Evolutionary conservation across 768 basidiomycete genomes (phyloP), one percentile per base, ranked within the genome.

Genomic region (Mrakia gelida): DNA sequence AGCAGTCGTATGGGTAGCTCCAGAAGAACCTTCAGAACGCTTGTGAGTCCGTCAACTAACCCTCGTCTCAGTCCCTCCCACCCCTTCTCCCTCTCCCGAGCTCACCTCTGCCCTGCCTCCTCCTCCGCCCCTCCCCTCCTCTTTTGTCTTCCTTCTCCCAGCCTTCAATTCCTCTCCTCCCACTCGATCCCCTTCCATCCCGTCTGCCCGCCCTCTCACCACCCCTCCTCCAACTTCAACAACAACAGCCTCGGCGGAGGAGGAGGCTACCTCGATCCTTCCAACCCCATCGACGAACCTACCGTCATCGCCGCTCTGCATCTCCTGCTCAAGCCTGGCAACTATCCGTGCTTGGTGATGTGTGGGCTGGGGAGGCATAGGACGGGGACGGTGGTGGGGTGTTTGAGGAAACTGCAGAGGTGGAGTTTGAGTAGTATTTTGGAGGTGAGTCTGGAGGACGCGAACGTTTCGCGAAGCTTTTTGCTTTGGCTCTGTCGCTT

Each of bases 311-410:
- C 82, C 71, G 82, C 85, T 10, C 80, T 86, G 56, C 82, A 83
- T 15, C 80, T 85, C 43, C 80, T 86, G 56, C 80, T 86, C 49
- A 80, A 82, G n/a, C 82, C 84, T 5, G 41, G 77, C 0, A 82
- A 82, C n/a, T 84, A 82, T 67, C 85, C 85, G 3, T 81, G 81
- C 3, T 75, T 83, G 15, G 83, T 86, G 73, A 84, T 83, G 80
- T 86, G 85, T 75, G 82, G 83, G 75, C 83, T 84, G 76, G 84
- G 84, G 11, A 75, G 84, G 76, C 84, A 84, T 67, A 74, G 84
- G 16, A 84, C 84, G 3, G 84, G 84, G 0, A 84, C 84, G 0
- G 83, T 83, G 21, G 81, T 84, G 28, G 84, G 84, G 21, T 82
- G 83, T 79, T 82, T 84, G 76, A 65, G 84, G 23, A 84, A 84